Evolutionary conservation across 805 yeast species (phyloP), one percentile per base, ranked within the genome.

Genomic region (Candida chauliodis): DNA sequence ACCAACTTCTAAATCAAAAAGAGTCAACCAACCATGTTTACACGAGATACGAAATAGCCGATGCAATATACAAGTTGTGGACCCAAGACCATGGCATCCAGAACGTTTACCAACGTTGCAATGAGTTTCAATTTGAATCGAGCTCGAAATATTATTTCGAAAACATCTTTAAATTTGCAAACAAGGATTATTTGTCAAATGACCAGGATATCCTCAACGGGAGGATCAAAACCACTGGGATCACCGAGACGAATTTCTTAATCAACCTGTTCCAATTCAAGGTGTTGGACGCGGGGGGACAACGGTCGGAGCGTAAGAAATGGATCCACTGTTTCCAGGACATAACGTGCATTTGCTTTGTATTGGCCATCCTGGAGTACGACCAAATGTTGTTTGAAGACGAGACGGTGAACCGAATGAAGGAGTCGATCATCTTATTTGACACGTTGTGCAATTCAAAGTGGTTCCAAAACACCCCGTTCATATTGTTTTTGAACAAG

Each of bases 201-300:
- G 88, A 91, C 59, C 78, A 74, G 39, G 99, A 93, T 59, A 89
- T 93, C 39, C 65, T 93, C 47, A 82, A 77, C 51, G 98, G 96
- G 3, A 72, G 99, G 24, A 86, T 93, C 51, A 90, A 91, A 62
- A 91, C 99, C 10, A 90, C 97, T 0, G 99, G 99, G 3, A 88
- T 93, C 37, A 84, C 95, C 1, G 96, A 91, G 58, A 84, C 93
- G 5, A 75, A 71, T 38, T 90, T 93, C 63, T 70, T 71, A 40
- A 78, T 91, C 44, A 68, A 69, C 35, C 71, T 78, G 2, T 73
- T 79, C 33, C 76, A 71, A 46, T 81, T 90, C 56, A 80, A 79
- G 52, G 86, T 93, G 29, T 65, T 89, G 20, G 99, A 93, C 69
- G 98, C 96, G 3, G 99, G 99, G 37, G 99, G 99, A 2, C 97